Conservation (phyloP, 1,139 yeast species). For the Nakaseomyces nivariensis region DNA sequence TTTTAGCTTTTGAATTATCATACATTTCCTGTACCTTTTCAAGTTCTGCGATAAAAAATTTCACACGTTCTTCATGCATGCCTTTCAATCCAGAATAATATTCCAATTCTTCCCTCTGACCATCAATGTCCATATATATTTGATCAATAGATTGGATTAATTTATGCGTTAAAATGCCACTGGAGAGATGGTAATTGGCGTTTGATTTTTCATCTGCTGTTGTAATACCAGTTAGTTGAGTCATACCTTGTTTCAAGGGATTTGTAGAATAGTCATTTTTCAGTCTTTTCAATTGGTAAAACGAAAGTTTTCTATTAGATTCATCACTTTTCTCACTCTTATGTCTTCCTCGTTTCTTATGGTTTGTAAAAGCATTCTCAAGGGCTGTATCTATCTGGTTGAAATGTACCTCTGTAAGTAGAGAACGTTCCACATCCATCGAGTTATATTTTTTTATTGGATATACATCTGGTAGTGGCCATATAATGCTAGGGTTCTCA, state of each 20-base stretch:
- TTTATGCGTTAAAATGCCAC: slow-evolving; percentile 40
- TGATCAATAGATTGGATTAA: slow-evolving; percentile 36
- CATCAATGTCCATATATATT: slow-evolving; percentile 21
- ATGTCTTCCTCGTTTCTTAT: slow-evolving; percentile 19
- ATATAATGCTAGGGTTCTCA: slow-evolving; percentile 34
- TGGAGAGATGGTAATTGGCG: slow-evolving; percentile 26
- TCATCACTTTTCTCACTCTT: slow-evolving; percentile 6
- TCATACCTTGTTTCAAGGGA: slow-evolving; percentile 51
- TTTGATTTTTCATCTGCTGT: slow-evolving; percentile 29
- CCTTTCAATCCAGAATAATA: slow-evolving; percentile 19
- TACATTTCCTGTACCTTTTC: slow-evolving; percentile 1
- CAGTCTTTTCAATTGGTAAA: slow-evolving; percentile 56
- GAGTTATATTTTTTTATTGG: slow-evolving; percentile 52
- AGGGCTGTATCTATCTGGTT: slow-evolving; percentile 30
- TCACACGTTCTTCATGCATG: slow-evolving; percentile 21
- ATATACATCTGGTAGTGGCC: slow-evolving; percentile 79
- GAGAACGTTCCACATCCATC: slow-evolving; percentile 67
- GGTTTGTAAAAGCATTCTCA: slow-evolving; percentile 20
- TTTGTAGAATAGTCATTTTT: slow-evolving; percentile 60
- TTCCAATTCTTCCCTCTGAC: slow-evolving; percentile 24
- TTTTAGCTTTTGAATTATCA: not conserved
- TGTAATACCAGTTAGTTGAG: slow-evolving; percentile 50
- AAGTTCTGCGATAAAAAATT: slow-evolving; percentile 15
- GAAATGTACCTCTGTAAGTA: slow-evolving; percentile 67
- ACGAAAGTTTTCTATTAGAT: slow-evolving; percentile 22